Percentiles rank a stretch among this genome's conserved stretches.
These are phyloP conservation scores for Chamaecrista fasciculata DNA, from an alignment of 306 rosid genomes.

Conservation along the genomic window DNA sequence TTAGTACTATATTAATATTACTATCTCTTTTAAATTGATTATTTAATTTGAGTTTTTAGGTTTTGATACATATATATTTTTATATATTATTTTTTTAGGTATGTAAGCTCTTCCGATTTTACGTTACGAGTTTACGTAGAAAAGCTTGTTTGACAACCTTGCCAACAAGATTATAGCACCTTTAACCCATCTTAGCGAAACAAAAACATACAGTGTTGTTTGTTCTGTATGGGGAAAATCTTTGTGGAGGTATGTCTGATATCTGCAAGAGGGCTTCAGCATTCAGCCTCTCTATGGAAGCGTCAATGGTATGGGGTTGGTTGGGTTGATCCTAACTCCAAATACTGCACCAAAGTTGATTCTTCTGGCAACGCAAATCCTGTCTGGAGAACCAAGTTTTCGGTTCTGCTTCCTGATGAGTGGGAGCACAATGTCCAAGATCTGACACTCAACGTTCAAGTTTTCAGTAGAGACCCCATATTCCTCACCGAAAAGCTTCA, in stretches of 20 bases:
- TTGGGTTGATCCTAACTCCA: conserved; percentile 75
- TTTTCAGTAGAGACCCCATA: conserved; percentile 69
- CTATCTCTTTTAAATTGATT: no score
- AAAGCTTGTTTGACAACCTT: no score
- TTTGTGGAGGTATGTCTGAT: conserved; percentile 76
- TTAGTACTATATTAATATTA: no score
- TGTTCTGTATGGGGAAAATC: conserved; percentile 55
- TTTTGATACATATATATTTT: no score
- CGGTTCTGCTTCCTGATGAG: conserved; percentile 51
- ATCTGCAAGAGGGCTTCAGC: conserved; percentile 73
- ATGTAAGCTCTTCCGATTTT: no score
- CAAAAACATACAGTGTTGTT: no score
- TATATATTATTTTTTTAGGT: no score
- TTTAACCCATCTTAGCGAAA: no score
- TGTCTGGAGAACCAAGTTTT: conserved; percentile 75
- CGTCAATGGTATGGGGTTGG: conserved; percentile 87
- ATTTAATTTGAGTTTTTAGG: no score
- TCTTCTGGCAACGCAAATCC: conserved; percentile 74
- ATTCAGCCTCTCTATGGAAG: conserved; percentile 62
- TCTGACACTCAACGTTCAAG: conserved; percentile 60
- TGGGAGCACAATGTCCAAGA: conserved; percentile 44
- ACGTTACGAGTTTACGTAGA: no score
- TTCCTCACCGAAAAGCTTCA: conserved; percentile 71
- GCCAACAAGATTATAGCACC: no score
- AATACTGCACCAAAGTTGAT: conserved; percentile 78